These are phyloP conservation scores for Leavenworthia alabamica DNA, from an alignment of 345 rosid species.

Conservation along the genomic window DNA sequence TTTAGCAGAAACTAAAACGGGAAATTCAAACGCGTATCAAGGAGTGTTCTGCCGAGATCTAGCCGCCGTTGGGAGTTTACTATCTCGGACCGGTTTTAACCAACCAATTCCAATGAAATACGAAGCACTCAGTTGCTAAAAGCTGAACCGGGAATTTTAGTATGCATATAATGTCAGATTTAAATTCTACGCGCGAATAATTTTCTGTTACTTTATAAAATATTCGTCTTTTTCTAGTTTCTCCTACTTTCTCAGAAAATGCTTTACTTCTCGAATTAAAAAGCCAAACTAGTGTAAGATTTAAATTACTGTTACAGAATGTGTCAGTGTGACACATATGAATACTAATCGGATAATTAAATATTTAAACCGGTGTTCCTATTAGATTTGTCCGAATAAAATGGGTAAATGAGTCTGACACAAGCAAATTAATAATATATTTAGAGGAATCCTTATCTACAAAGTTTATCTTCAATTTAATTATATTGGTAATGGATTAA, in stretches of 20 bases:
- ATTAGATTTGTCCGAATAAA: constrained; percentile 3
- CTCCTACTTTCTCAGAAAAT: background rate
- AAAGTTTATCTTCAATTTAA: constrained; percentile 14
- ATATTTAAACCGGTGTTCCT: background rate
- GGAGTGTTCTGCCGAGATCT: constrained; percentile 96
- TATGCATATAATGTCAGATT: constrained; percentile 6
- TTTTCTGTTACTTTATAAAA: constrained; percentile 7
- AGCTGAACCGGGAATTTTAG: background rate
- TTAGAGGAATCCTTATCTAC: constrained; percentile 24
- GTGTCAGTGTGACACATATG: background rate
- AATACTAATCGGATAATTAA: background rate
- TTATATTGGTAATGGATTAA: background rate
- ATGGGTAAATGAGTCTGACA: constrained; percentile 15
- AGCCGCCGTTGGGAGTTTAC: constrained; percentile 66
- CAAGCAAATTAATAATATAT: background rate
- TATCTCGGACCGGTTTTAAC: constrained; percentile 71
- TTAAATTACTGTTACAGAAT: background rate
- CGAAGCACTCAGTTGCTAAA: constrained; percentile 79
- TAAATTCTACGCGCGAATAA: background rate
- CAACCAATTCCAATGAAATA: constrained; percentile 70
- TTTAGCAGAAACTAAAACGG: background rate
- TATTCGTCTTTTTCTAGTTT: background rate
- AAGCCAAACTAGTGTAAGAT: background rate
- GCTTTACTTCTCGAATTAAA: background rate
- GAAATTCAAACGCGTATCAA: constrained; percentile 43